Evolutionary conservation across 495 filamentous ascomycete genomes (phyloP), one percentile per base, ranked within the genome.

Genomic region (Penicillium ochrochloron): DNA sequence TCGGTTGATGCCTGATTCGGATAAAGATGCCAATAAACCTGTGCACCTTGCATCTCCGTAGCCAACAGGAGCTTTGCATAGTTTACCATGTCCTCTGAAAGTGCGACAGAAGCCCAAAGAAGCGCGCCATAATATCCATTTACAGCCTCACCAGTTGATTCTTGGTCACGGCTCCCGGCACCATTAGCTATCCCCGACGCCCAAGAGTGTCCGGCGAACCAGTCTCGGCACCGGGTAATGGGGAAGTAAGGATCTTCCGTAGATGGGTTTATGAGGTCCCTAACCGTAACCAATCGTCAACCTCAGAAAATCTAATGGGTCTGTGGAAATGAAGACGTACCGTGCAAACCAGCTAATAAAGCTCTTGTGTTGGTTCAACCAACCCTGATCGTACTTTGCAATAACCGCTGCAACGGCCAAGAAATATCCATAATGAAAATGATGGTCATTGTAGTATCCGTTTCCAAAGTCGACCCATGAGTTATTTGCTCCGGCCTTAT

Each of bases 271-370:
- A 44, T 17, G 41, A 44, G 19, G 41, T 44, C 41, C 41, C 41
- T 44, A 17, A 17, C n/a, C 15, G n/a, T 44, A 44, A 44, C 41
- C 41, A 44, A 44, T 19, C 41, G n/a, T 44, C n/a, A 17, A 44
- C 17, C 10, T 44, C 41, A 44, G 25, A 27, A 4, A 44, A 44
- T 44, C 41, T 17, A 44, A 19, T 11, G n/a, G 41, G 8, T 19
- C 41, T 44, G 41, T 44, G 41, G 6, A 44, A 44, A 44, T 15
- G n/a, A 44, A 44, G 41, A 44, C 41, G n/a, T 44, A 44, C 41
- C 41, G 41, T 44, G 41, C 41, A 44, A 44, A 44, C 41, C 41
- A 44, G 41, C n/a, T 44, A 44, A 44, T 44, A 44, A 44, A 44
- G 41, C n/a, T 17, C 41, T 11, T 44, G 17, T 44, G 41, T 44